phyloP scores from a whole-genome alignment of 2,329 filamentous ascomycete genomes.

The Spiromastix sp. region DNA sequence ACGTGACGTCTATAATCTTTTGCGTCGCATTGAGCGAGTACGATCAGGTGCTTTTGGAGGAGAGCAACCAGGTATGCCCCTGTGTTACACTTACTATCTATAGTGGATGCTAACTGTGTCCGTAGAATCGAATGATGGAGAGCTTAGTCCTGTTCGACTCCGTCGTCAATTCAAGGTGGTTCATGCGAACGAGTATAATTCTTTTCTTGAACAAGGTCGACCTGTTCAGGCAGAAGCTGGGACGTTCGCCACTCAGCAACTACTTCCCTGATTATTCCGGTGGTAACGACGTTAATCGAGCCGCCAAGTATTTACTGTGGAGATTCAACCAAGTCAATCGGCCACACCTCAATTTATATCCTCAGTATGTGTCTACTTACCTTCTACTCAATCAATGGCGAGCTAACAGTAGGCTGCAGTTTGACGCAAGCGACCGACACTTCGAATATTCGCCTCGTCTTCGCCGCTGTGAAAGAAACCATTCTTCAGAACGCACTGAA shows the following conservation, averaged over 20 bases:
- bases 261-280: conserved; percentile 98
- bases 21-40: conserved; percentile 97
- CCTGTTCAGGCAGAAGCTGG: conserved; percentile 90
- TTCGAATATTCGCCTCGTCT: conserved; percentile 94
- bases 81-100: not conserved
- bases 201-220: conserved; percentile 98
- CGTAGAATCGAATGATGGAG: conserved; percentile 99
- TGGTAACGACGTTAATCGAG: conserved; percentile 94
- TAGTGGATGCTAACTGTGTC: conserved; percentile 2
- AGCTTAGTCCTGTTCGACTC: conserved; percentile 93
- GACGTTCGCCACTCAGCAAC: conserved; percentile 77
- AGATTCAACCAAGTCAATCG: conserved; percentile 98
- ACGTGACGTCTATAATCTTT: conserved; percentile 98
- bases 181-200: conserved; percentile 97
- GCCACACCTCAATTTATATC: conserved; percentile 90
- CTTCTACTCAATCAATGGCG: conserved; percentile 7
- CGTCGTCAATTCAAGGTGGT: conserved; percentile 97
- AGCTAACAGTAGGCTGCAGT: conserved; percentile 41
- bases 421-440: conserved; percentile 98
- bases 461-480: conserved; percentile 96
- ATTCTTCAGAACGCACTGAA: conserved; percentile 97
- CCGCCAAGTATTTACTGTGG: conserved; percentile 95
- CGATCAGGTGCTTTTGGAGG: conserved; percentile 91
- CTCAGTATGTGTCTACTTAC: conserved; percentile 55
- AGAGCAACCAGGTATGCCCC: conserved; percentile 77